Conservation (phyloP, 1,284 basidiomycete genomes). For the Melampsora larici-populina region DNA sequence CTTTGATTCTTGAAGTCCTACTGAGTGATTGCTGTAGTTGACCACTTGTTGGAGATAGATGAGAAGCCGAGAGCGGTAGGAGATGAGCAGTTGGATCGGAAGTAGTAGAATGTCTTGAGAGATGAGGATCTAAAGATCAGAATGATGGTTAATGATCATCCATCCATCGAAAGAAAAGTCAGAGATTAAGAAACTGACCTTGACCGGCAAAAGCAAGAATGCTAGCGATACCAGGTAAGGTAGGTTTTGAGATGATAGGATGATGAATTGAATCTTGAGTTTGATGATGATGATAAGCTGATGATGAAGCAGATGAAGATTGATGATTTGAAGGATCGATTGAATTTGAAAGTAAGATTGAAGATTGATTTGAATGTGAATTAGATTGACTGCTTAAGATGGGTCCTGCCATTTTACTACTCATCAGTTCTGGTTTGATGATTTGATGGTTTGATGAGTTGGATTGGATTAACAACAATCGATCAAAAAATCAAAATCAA, state of each 20-base stretch:
- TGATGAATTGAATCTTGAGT: neutral
- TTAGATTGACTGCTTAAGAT: too few species aligned
- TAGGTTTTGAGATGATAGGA: conserved; percentile 3
- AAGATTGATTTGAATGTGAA: too few species aligned
- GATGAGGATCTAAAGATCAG: too few species aligned
- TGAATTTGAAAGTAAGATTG: neutral
- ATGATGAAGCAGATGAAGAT: neutral
- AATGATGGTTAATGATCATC: too few species aligned
- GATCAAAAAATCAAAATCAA: too few species aligned
- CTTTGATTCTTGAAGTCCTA: neutral
- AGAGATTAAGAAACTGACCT: conserved; percentile 8
- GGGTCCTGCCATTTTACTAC: conserved; percentile 4
- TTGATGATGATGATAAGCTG: neutral
- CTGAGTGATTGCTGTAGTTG: neutral
- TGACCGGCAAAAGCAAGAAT: conserved; percentile 41
- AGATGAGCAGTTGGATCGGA: conserved; percentile 25
- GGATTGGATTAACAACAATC: too few species aligned
- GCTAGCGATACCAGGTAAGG: conserved; percentile 37
- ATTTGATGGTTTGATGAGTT: neutral
- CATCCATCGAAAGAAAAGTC: too few species aligned
- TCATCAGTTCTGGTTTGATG: too few species aligned
- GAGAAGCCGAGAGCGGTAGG: neutral
- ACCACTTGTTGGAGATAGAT: neutral
- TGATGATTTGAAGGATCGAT: neutral
- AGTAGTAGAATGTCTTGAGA: neutral